A percentile compares a stretch with the other conserved stretches of the same genome.
These are phyloP conservation scores for Elongisporangium anandrum DNA, from an alignment of 352 stramenopile genomes.

Conservation along the genomic window DNA sequence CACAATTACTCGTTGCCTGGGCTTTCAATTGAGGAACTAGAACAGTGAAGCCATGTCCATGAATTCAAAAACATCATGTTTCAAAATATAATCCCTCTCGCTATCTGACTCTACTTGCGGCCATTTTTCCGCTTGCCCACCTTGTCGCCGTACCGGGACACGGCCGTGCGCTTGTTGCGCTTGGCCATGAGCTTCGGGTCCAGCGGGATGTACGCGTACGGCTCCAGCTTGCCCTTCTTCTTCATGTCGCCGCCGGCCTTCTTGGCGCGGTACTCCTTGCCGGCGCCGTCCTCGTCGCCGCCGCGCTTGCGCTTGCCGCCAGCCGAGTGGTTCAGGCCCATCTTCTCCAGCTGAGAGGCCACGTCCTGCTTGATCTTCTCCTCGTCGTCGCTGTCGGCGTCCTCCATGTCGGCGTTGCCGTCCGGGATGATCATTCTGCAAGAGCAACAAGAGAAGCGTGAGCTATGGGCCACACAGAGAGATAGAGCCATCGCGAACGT, in stretches of 20 bases:
- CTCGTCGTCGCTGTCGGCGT: slow-evolving; percentile 59
- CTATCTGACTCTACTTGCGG: slow-evolving; percentile 22
- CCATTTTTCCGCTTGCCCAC: slow-evolving; percentile 73
- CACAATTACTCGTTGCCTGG: too few species aligned
- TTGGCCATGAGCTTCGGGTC: slow-evolving; percentile 94
- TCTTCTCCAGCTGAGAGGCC: slow-evolving; percentile 71
- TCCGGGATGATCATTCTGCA: slow-evolving; percentile 76
- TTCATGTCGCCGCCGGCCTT: slow-evolving; percentile 96
- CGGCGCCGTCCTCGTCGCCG: slow-evolving; percentile 57
- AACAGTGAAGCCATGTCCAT: too few species aligned
- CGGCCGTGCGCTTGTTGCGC: slow-evolving; percentile 79
- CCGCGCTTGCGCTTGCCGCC: slow-evolving; percentile 52
- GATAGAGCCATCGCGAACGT: slow-evolving; percentile 27
- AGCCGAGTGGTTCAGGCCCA: slow-evolving; percentile 59
- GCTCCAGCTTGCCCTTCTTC: slow-evolving; percentile 97
- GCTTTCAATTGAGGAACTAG: too few species aligned
- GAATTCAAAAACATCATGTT: background rate
- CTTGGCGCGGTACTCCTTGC: slow-evolving; percentile 92
- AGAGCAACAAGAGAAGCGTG: slow-evolving; percentile 4
- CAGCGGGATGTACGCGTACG: slow-evolving; percentile 97
- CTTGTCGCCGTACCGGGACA: slow-evolving; percentile 72
- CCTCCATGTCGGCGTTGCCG: slow-evolving; percentile 45
- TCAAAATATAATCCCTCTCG: background rate
- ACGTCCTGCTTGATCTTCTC: slow-evolving; percentile 85
- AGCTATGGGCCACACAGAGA: background rate